Percentiles rank a stretch among this genome's conserved stretches.
phyloP scores from a whole-genome alignment of 208 protist genomes.

The Trypanosoma boissoni region DNA sequence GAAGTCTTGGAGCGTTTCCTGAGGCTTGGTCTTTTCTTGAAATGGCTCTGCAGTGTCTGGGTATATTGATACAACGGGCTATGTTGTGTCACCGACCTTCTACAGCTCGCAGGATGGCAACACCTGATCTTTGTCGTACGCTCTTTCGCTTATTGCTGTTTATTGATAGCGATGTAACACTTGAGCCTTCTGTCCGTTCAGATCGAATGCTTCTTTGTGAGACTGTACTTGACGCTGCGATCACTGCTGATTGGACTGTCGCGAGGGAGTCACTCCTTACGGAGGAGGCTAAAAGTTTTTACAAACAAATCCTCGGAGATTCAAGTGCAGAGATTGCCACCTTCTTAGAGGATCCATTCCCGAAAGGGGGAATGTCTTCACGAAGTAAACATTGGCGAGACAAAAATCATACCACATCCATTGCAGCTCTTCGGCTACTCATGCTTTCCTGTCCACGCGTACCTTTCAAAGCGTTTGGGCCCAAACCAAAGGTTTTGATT shows the following conservation, averaged over 20 bases:
- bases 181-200: slow-evolving; percentile 54
- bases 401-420: slow-evolving; percentile 82
- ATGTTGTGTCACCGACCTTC: slow-evolving; percentile 65
- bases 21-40: slow-evolving; percentile 78
- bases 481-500: slow-evolving; percentile 70
- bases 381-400: slow-evolving; percentile 60
- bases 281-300: slow-evolving; percentile 62
- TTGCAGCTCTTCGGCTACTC: slow-evolving; percentile 76
- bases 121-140: slow-evolving; percentile 40
- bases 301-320: slow-evolving; percentile 57
- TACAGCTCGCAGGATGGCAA: slow-evolving; percentile 57
- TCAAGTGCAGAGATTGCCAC: slow-evolving; percentile 47
- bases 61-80: slow-evolving; percentile 67
- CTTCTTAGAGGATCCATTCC: slow-evolving; percentile 79
- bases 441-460: slow-evolving; percentile 70
- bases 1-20: slow-evolving; percentile 38
- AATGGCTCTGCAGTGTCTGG: slow-evolving; percentile 65
- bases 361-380: slow-evolving; percentile 33
- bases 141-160: slow-evolving; percentile 63
- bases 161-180: slow-evolving; percentile 54
- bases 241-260: slow-evolving; percentile 42
- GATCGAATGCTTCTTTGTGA: slow-evolving; percentile 76
- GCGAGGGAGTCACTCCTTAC: slow-evolving; percentile 42
- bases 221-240: slow-evolving; percentile 48
- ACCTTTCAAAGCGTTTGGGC: slow-evolving; percentile 63